A percentile compares a stretch with the other conserved stretches of the same genome.
These are phyloP conservation scores for Salmacisia buchloeana DNA, from an alignment of 1,284 basidiomycete genomes.

Conservation along the genomic window DNA sequence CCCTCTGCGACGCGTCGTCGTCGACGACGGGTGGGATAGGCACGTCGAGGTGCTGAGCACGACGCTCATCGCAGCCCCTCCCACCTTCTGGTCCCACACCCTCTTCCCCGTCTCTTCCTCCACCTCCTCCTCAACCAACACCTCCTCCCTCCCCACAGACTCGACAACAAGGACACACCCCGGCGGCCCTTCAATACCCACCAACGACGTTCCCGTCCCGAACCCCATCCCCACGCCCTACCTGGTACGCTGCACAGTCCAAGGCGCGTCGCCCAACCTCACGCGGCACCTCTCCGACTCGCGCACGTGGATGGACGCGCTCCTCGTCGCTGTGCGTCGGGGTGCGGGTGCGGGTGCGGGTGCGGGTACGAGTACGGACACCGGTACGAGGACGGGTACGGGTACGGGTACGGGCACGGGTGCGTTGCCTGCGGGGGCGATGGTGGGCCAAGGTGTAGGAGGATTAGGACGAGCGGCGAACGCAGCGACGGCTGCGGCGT, in stretches of 20 bases:
- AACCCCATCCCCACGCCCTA: no score
- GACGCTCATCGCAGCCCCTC: not conserved
- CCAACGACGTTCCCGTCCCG: no score
- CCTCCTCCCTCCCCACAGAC: no score
- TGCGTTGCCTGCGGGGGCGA: no score
- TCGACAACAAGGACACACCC: not conserved
- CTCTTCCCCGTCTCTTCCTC: slow-evolving; percentile 1
- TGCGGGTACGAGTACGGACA: not conserved
- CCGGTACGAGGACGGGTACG: not conserved
- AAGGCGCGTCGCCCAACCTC: not conserved
- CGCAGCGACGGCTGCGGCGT: no score
- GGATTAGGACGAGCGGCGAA: no score
- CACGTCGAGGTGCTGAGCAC: not conserved
- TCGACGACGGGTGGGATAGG: not conserved
- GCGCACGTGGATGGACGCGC: not conserved
- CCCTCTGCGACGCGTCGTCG: not conserved
- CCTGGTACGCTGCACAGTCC: not conserved
- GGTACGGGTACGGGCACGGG: no score
- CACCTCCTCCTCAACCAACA: no score
- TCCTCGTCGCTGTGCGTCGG: not conserved
- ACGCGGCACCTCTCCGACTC: not conserved
- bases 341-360: not conserved
- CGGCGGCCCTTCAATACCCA: not conserved
- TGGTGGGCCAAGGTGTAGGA: no score
- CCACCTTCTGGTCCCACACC: not conserved